Conservation (phyloP, 352 stramenopile genomes). For the Pilasporangium apinafurcum region DNA sequence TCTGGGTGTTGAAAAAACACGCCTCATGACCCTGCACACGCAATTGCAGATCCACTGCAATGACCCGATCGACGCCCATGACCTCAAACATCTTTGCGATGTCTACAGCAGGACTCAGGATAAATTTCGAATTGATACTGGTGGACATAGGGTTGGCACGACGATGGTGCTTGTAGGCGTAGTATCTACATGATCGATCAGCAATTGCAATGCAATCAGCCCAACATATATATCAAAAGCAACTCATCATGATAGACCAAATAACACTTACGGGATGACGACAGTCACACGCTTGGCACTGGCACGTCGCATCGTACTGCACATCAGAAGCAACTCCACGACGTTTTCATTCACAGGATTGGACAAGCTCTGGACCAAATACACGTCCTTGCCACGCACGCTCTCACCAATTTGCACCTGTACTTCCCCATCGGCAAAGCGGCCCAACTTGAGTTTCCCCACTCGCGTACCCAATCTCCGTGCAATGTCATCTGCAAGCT, state of each 20-base stretch:
- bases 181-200: constrained; percentile 55
- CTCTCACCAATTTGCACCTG: constrained; percentile 91
- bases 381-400: constrained; percentile 92
- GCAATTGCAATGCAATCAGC: not conserved
- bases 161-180: constrained; percentile 92
- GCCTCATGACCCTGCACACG: constrained; percentile 85
- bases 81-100: constrained; percentile 93
- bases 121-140: constrained; percentile 90
- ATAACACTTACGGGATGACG: constrained; percentile 83
- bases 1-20: constrained; percentile 88
- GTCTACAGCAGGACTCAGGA: constrained; percentile 82
- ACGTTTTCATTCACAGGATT: constrained; percentile 93
- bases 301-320: constrained; percentile 90
- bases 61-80: constrained; percentile 92
- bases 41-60: constrained; percentile 91
- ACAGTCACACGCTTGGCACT: constrained; percentile 93
- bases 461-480: constrained; percentile 81
- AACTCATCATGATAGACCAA: not conserved
- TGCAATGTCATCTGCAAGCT: constrained; percentile 88
- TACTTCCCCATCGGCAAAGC: constrained; percentile 91
- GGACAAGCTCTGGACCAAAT: constrained; percentile 90
- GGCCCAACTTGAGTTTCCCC: constrained; percentile 82
- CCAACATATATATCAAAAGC: not conserved
- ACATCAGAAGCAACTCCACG: constrained; percentile 93
- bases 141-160: constrained; percentile 78